phyloP scores from a whole-genome alignment of 2,329 filamentous ascomycete species.

The Fusarium kyushuense region DNA sequence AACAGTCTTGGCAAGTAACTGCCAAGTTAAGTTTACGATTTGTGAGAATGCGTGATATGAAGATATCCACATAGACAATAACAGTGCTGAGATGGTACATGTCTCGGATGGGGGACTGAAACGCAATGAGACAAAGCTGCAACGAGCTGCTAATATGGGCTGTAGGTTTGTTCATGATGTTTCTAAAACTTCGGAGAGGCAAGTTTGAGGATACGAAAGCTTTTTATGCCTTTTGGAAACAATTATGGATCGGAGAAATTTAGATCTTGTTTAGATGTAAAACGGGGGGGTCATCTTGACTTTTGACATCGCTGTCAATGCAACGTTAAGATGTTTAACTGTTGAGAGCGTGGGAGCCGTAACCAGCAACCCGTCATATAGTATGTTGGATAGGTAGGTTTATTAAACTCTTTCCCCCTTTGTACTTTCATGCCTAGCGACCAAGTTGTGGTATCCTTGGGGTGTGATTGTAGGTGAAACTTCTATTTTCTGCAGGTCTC shows the following conservation, averaged over 20 bases:
- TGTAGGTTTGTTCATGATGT: conserved; percentile 7
- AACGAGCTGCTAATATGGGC: conserved; percentile 10
- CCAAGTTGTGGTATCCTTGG: background rate
- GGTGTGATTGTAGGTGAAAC: background rate
- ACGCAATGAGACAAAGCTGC: conserved; percentile 34
- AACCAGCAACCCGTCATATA: background rate
- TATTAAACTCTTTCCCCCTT: background rate
- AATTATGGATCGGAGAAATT: background rate
- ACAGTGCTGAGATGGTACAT: conserved; percentile 27
- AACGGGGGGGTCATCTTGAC: background rate
- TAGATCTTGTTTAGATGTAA: conserved; percentile 2
- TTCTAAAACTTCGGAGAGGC: conserved; percentile 3
- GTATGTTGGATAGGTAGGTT: no score
- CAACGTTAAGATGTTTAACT: background rate
- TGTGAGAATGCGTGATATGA: background rate
- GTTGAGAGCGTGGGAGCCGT: background rate
- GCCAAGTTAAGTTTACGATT: background rate
- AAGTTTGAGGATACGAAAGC: background rate
- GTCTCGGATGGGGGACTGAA: conserved; percentile 34
- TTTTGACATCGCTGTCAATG: background rate
- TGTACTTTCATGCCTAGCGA: no score
- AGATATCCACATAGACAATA: background rate
- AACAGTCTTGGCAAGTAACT: background rate
- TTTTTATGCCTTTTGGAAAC: background rate
- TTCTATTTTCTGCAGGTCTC: background rate